A percentile compares a stretch with the other conserved stretches of the same genome.
These are phyloP conservation scores for Amesomyces nigricolor DNA, from an alignment of 2,329 filamentous ascomycete genomes.

Conservation along the genomic window DNA sequence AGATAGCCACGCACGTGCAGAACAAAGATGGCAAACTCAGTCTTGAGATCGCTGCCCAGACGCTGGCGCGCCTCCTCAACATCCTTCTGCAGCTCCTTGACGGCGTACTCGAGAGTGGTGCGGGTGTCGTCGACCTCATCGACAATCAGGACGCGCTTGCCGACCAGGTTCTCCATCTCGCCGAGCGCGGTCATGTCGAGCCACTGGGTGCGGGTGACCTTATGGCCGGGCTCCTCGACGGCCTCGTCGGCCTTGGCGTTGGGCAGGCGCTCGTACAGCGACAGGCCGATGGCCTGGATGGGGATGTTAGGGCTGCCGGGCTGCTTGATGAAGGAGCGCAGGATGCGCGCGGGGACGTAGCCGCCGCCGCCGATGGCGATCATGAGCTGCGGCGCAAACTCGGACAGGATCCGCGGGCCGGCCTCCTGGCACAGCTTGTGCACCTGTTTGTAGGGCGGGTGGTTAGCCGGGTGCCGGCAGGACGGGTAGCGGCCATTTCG, in stretches of 20 bases:
- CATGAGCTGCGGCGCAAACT: constrained; percentile 91
- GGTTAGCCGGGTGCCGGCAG: not conserved
- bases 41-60: constrained; percentile 63
- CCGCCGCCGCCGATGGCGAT: constrained; percentile 97
- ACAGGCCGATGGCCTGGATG: constrained; percentile 97
- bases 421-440: constrained; percentile 94
- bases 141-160: constrained; percentile 87
- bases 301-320: constrained; percentile 87
- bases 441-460: constrained; percentile 52
- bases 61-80: constrained; percentile 74
- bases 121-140: constrained; percentile 95
- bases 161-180: constrained; percentile 82
- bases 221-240: constrained; percentile 78
- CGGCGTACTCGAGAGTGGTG: constrained; percentile 89
- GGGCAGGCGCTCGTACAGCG: constrained; percentile 82
- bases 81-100: constrained; percentile 90
- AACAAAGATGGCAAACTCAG: constrained; percentile 90
- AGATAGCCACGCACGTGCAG: constrained; percentile 62
- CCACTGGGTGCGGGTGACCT: constrained; percentile 98
- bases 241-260: constrained; percentile 39
- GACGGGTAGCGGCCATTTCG: not conserved
- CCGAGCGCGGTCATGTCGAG: constrained; percentile 78
- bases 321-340: constrained; percentile 94
- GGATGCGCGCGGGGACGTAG: constrained; percentile 93
- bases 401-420: constrained; percentile 72